Conservation (phyloP, 257 asterid species). For the Solanum phureja region DNA sequence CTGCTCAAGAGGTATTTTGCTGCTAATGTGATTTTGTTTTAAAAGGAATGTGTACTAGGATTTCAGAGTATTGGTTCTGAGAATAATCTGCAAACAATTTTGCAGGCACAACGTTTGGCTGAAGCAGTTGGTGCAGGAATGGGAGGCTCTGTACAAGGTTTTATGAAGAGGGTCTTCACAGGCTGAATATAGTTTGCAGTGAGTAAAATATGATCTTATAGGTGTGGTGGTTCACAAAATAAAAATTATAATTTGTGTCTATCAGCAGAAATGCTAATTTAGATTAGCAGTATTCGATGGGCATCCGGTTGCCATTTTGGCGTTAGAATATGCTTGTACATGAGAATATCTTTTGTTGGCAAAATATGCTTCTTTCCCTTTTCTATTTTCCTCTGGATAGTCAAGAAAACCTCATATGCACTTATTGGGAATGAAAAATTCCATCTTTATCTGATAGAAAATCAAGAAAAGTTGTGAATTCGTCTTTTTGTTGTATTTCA, state of each 20-base stretch:
- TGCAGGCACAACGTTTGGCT: constrained; percentile 71
- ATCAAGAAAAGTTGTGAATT: not conserved
- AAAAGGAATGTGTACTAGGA: not conserved
- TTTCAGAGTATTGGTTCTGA: not conserved
- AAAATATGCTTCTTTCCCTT: not conserved
- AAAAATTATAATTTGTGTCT: not conserved
- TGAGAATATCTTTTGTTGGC: not conserved
- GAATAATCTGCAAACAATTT: not conserved
- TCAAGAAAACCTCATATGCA: not conserved
- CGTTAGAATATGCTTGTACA: not conserved
- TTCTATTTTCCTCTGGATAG: not conserved
- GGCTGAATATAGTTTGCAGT: constrained; percentile 18
- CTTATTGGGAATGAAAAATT: not conserved
- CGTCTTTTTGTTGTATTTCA: not conserved
- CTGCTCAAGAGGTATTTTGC: constrained; percentile 65
- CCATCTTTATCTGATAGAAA: not conserved
- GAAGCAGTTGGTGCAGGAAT: constrained; percentile 86
- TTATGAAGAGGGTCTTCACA: constrained; percentile 39
- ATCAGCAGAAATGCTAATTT: not conserved
- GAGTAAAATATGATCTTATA: not conserved
- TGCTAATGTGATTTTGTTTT: not conserved
- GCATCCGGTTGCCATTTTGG: not conserved
- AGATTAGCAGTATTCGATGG: not conserved
- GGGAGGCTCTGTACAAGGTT: constrained; percentile 70
- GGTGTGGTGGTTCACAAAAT: not conserved